A percentile compares a stretch with the other conserved stretches of the same genome.
phyloP scores from a whole-genome alignment of 768 basidiomycete genomes.

The Leccinum uliginosum region DNA sequence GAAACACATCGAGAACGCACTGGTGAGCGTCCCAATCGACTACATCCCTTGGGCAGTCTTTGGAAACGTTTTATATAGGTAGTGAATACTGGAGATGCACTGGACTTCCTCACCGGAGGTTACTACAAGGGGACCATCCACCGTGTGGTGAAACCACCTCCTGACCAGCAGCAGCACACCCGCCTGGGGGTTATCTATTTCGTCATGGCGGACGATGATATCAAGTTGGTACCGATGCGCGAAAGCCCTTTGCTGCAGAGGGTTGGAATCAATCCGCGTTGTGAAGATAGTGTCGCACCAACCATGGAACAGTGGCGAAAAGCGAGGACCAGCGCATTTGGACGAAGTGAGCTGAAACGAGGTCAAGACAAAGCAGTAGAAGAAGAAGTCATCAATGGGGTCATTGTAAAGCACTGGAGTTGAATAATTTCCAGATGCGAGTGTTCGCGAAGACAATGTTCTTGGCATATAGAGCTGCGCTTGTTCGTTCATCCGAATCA shows the following conservation, averaged over 20 bases:
- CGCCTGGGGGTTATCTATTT: background rate
- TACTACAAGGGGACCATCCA: background rate
- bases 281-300: background rate
- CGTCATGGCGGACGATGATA: background rate
- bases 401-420: background rate
- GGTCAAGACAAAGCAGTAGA: background rate
- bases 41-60: accelerated
- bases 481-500: too few species aligned
- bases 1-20: background rate
- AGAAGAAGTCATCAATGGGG: background rate
- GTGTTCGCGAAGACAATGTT: too few species aligned
- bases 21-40: background rate
- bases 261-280: background rate
- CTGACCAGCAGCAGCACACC: background rate
- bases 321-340: background rate
- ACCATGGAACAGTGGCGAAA: background rate
- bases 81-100: background rate
- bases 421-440: background rate
- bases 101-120: background rate
- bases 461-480: too few species aligned
- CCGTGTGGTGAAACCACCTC: background rate
- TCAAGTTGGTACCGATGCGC: background rate
- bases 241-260: background rate
- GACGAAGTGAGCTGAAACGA: background rate
- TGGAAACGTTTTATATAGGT: background rate